Base-by-base conservation (phyloP, 2,329 filamentous ascomycete species). In the Pestalotiopsis fici region DNA sequence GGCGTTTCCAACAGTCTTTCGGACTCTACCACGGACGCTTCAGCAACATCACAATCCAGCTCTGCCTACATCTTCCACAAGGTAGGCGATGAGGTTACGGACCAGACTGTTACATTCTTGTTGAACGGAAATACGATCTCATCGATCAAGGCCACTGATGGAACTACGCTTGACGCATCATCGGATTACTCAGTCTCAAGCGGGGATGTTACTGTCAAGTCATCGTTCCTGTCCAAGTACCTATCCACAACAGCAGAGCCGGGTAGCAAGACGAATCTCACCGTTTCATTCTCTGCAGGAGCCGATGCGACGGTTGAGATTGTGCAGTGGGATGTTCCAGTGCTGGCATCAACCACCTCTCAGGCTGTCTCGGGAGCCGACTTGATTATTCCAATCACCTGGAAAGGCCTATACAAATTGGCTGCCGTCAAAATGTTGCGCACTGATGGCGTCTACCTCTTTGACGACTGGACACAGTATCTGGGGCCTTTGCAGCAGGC, bases 41-140 rank as follows among this genome's bases (percentile, higher is more conserved):
- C 76, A 0, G 82, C 83, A 0, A 79, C 80, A 0, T 79, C 73
- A 2, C 86, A 89, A 70, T 77, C 70, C 4, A 85, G 82, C 27
- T 86, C 84, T 0, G 87, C 88, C 0, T 87, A 84, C 70, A 76
- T 89, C 9, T 89, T 86, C 76, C 85, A 88, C 71, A 80, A 83
- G 69, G 78, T 80, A 6, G 85, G 86, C 25, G 79, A 79, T 1
- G 71, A 75, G 0, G 79, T 87, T 0, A 72, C 74, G 0, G 81
- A 81, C 35, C 77, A 83, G 64, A 81, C 76, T 0, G 76, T 88
- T 0, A 79, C 83, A 0, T 88, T 87, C 71, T 69, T 83, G 6
- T 80, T 89, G 65, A 88, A 89, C 69, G 86, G 85, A 4, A 89
- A 89, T 72, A 82, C 79, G 0, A 74, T 89, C 4, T 71, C 73